Conservation (phyloP, 2,329 filamentous ascomycete genomes). For the Mollisiaceae sp. region DNA sequence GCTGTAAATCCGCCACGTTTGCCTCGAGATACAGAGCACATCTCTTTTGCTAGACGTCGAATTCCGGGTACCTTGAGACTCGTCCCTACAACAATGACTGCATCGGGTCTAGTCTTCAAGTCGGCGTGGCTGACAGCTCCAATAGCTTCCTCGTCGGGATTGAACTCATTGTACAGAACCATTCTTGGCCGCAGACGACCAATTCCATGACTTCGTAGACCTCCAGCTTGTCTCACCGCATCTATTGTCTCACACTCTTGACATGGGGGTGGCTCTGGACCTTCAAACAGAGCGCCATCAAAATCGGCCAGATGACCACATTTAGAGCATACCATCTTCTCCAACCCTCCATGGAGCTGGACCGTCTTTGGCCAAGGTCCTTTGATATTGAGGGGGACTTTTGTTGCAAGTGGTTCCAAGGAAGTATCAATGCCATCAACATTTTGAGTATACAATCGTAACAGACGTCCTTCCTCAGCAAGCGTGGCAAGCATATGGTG, state of each 20-base stretch:
- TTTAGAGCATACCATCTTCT: slow-evolving; percentile 97
- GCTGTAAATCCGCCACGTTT: slow-evolving; percentile 84
- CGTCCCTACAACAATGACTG: slow-evolving; percentile 92
- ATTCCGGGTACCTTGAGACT: slow-evolving; percentile 95
- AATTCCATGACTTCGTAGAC: slow-evolving; percentile 92
- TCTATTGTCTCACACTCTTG: slow-evolving; percentile 76
- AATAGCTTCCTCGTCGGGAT: slow-evolving; percentile 95
- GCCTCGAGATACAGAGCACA: slow-evolving; percentile 85
- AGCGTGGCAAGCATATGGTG: slow-evolving; percentile 93
- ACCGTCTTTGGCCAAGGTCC: slow-evolving; percentile 93
- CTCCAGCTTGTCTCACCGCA: slow-evolving; percentile 74
- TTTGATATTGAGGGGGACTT: slow-evolving; percentile 79
- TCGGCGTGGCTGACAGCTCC: slow-evolving; percentile 88
- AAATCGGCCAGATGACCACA: slow-evolving; percentile 80
- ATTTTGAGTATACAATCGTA: slow-evolving; percentile 95
- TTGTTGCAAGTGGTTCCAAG: slow-evolving; percentile 78
- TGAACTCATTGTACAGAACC: slow-evolving; percentile 96
- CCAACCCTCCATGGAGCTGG: slow-evolving; percentile 89
- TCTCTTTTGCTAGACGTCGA: slow-evolving; percentile 84
- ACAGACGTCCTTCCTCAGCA: slow-evolving; percentile 81
- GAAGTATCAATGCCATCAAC: slow-evolving; percentile 93
- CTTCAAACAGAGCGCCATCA: slow-evolving; percentile 78
- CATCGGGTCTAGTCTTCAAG: slow-evolving; percentile 83
- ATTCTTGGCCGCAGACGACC: slow-evolving; percentile 89
- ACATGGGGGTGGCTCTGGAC: slow-evolving; percentile 83